Evolutionary conservation across 306 rosid species (phyloP), one percentile per base, ranked within the genome.

Genomic region (Glycine latifolia): DNA sequence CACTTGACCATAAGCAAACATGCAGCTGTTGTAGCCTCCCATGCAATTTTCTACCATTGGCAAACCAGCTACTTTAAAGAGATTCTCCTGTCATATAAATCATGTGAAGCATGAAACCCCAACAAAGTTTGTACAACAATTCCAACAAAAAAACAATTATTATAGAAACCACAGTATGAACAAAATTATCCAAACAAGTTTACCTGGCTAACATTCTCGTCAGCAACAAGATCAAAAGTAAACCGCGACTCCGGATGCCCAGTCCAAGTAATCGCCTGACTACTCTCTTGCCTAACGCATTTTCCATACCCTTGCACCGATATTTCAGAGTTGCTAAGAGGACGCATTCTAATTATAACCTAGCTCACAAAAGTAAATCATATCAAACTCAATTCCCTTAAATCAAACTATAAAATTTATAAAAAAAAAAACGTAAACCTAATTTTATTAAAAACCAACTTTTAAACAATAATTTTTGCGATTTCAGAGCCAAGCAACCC

Each of bases 1-100:
- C 88, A 95, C 99, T 89, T 95, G 99, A 43, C 99, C 99, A 89
- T 95, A 95, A 65, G 98, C 99, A 88, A 95, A 95, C 99, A 95
- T 95, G 88, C 99, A 95, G 84, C 98, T 93, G 83, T 95, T 95
- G 88, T 95, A 93, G 76, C 99, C 99, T 67, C 85, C 95, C 90
- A 95, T 87, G 83, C 99, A 95, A 77, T 95, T 95, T 81, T 95
- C 99, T 69, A 95, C 91, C 98, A 95, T 95, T 10, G 97, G 97
- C 78, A 95, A 75, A 79, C 99, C 99, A 59, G 99, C 99, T 63
- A 87, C 94, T 86, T 93, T 93, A 78, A 95, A 95, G 69, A 95
- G 89, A 2, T 89, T 90, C 88, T 95, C 99, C 99, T 95, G 97
- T 67, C 69, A 71, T 62, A 84, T 71, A 10, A 37, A 56, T 52